phyloP scores from a whole-genome alignment of 78 protist species.

The slime mould (Dictyostelium discoideum) region dicty_2.7 NC_007089.4:1296501-1297000 shows the following conservation, averaged over 20 bases:
- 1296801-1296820: neutral
- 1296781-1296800: neutral
- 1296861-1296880: neutral
- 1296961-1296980: neutral
- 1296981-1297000: neutral
- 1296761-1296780: neutral
- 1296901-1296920: neutral
- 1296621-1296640: neutral
- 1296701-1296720: neutral
- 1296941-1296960: neutral
- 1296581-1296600: neutral
- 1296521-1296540: neutral
- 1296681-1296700: neutral
- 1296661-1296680: constrained; percentile 17
- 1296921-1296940: neutral
- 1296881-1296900: neutral
- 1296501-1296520: neutral
- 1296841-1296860: neutral
- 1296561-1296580: neutral
- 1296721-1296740: neutral
- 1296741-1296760: constrained; percentile 1
- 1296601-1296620: neutral
- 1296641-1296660: constrained; percentile 7
- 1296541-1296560: constrained; percentile 11
- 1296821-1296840: neutral